A percentile compares a stretch with the other conserved stretches of the same genome.
These are phyloP conservation scores for Suillus bovinus DNA, from an alignment of 768 basidiomycete genomes.

Conservation along the genomic window DNA sequence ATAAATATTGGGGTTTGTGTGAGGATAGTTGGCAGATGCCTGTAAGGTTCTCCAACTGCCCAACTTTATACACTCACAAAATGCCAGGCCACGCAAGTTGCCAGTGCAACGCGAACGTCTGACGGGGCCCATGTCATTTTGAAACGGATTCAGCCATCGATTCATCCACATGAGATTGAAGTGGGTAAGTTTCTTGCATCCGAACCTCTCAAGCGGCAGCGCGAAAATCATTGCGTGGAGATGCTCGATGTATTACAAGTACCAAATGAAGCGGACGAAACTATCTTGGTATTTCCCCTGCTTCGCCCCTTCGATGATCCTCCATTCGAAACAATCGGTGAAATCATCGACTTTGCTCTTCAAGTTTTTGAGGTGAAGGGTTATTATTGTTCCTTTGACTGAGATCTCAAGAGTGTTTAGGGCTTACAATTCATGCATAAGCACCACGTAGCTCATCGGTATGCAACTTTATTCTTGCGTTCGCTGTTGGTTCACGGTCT, in stretches of 20 bases:
- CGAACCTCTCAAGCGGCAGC: neutral
- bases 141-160: conserved; percentile 20
- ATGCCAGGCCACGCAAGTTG: conserved; percentile 12
- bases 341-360: conserved; percentile 29
- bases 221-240: conserved; percentile 25
- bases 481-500: conserved; percentile 26
- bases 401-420: neutral
- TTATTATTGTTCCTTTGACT: neutral
- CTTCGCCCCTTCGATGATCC: conserved; percentile 26
- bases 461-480: neutral
- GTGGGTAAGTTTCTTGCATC: conserved; percentile 18
- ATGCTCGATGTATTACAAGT: conserved; percentile 16
- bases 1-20: neutral
- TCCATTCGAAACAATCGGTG: conserved; percentile 24
- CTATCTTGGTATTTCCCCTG: conserved; percentile 29
- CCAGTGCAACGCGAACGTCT: conserved; percentile 26
- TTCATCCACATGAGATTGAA: conserved; percentile 19
- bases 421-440: conserved; percentile 16
- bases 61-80: conserved; percentile 14
- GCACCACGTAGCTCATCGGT: conserved; percentile 8
- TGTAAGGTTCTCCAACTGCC: conserved; percentile 24
- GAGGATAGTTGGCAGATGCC: neutral
- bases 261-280: conserved; percentile 12
- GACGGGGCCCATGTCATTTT: conserved; percentile 30
- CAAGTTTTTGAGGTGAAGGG: conserved; percentile 26